These are phyloP conservation scores for Colletotrichum tropicale DNA, from an alignment of 2,329 filamentous ascomycete genomes.

Conservation along the genomic window DNA sequence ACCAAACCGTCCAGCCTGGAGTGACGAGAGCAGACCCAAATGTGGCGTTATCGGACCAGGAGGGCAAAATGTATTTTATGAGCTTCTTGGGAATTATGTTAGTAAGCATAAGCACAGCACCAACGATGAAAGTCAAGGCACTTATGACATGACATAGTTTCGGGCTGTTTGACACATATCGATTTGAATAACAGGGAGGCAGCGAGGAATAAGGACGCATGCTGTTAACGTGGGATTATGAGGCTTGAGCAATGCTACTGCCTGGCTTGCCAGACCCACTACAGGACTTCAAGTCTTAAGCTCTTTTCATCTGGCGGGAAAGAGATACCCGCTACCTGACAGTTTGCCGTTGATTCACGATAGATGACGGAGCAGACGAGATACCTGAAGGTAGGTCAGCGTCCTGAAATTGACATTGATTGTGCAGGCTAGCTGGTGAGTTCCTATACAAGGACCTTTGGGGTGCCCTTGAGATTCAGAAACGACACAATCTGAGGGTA, in stretches of 20 bases:
- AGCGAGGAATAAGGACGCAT: neutral
- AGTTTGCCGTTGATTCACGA: no score
- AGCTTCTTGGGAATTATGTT: accelerated
- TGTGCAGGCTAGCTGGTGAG: neutral
- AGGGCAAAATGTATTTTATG: neutral
- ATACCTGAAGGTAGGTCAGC: no score
- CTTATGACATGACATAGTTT: accelerated
- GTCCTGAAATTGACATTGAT: accelerated
- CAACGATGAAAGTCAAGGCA: neutral
- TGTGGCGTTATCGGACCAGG: neutral
- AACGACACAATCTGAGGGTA: neutral
- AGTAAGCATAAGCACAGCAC: neutral
- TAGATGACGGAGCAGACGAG: no score
- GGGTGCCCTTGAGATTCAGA: accelerated
- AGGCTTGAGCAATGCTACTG: no score
- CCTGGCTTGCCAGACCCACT: no score
- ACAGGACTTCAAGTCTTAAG: no score
- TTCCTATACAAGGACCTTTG: neutral
- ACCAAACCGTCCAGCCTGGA: neutral
- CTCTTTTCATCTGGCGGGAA: no score
- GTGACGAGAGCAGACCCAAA: neutral
- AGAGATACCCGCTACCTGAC: no score
- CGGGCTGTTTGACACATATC: neutral
- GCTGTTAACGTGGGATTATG: no score
- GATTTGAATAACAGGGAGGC: neutral